These are phyloP conservation scores for Osmozyma mogii DNA, from an alignment of 805 yeast species.

Conservation along the genomic window DNA sequence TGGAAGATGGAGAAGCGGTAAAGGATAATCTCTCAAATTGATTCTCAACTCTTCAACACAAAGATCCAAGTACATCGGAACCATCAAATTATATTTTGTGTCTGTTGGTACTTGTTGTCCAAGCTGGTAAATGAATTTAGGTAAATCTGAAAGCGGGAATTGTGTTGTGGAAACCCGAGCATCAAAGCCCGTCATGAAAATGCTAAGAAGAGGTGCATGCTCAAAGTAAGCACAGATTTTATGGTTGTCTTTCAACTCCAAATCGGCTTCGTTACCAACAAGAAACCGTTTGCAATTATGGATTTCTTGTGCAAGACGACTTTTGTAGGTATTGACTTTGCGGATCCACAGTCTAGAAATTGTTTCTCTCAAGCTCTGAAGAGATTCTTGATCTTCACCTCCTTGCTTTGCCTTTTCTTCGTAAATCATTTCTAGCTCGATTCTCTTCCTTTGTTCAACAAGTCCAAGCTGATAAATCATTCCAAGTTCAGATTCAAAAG, in stretches of 20 bases:
- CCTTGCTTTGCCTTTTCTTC: slow-evolving; percentile 7
- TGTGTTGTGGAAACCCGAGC: slow-evolving; percentile 19
- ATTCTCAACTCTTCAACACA: slow-evolving; percentile 53
- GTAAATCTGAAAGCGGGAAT: slow-evolving; percentile 31
- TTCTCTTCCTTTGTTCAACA: slow-evolving; percentile 31
- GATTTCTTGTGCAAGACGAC: slow-evolving; percentile 5
- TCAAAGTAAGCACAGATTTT: slow-evolving; percentile 23
- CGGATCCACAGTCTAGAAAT: slow-evolving; percentile 10
- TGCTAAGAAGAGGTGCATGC: slow-evolving; percentile 28
- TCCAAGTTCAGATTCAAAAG: slow-evolving; percentile 32
- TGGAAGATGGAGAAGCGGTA: slow-evolving; percentile 76
- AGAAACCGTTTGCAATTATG: slow-evolving; percentile 17
- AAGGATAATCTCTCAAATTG: slow-evolving; percentile 78
- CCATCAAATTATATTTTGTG: slow-evolving; percentile 54
- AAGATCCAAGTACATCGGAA: slow-evolving; percentile 58
- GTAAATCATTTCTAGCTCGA: slow-evolving; percentile 22
- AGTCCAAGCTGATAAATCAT: slow-evolving; percentile 36
- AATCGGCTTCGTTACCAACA: slow-evolving; percentile 26
- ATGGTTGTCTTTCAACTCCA: slow-evolving; percentile 13
- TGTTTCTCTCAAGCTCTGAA: slow-evolving; percentile 7
- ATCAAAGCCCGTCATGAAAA: slow-evolving; percentile 21
- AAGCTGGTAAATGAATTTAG: slow-evolving; percentile 55
- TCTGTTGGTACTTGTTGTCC: slow-evolving; percentile 83
- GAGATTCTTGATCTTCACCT: slow-evolving; percentile 3
- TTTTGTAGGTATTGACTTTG: slow-evolving; percentile 43